Percentiles rank a stretch among this genome's conserved stretches.
Evolutionary conservation across 176 grass and related monocot genomes (phyloP).

Genomic region (Zoysia japonica): DNA sequence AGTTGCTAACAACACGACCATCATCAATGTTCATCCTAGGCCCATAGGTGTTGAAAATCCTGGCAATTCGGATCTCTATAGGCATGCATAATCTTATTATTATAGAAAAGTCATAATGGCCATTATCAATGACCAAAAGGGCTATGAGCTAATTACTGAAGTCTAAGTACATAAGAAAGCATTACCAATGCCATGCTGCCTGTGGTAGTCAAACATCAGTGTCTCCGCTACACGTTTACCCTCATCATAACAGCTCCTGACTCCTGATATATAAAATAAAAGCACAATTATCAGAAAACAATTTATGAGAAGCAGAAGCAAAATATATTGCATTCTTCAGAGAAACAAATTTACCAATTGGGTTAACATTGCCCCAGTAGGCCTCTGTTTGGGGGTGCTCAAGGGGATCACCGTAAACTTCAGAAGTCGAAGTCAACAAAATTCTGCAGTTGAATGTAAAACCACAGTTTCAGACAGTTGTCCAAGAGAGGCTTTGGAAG

Average conservation of each 20-base stretch:
- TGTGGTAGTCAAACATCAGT: slow-evolving; percentile 99
- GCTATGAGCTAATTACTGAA: slow-evolving; percentile 16
- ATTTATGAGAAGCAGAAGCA: slow-evolving; percentile 22
- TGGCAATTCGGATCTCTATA: slow-evolving; percentile 96
- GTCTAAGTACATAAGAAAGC: slow-evolving; percentile 29
- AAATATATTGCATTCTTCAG: slow-evolving; percentile 26
- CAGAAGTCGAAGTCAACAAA: slow-evolving; percentile 96
- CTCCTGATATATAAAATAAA: slow-evolving; percentile 63
- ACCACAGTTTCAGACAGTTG: slow-evolving; percentile 2
- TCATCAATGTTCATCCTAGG: slow-evolving; percentile 99
- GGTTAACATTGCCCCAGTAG: slow-evolving; percentile 99
- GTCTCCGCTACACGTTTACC: slow-evolving; percentile 99
- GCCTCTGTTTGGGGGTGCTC: slow-evolving; percentile 97
- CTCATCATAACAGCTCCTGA: slow-evolving; percentile 99
- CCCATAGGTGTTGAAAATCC: slow-evolving; percentile 99
- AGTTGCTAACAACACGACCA: slow-evolving; percentile 99
- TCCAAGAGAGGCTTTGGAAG: slow-evolving; percentile 9
- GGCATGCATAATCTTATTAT: slow-evolving; percentile 27
- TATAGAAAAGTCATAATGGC: slow-evolving; percentile 12
- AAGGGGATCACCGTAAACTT: slow-evolving; percentile 96
- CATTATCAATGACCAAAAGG: slow-evolving; percentile 12
- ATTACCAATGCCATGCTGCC: slow-evolving; percentile 97
- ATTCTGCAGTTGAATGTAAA: slow-evolving; percentile 60
- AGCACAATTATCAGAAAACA: neutral
- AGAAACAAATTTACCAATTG: slow-evolving; percentile 71